Evolutionary conservation across 2,329 filamentous ascomycete species (phyloP).

Genomic region (Diplodia scrobiculata): DNA sequence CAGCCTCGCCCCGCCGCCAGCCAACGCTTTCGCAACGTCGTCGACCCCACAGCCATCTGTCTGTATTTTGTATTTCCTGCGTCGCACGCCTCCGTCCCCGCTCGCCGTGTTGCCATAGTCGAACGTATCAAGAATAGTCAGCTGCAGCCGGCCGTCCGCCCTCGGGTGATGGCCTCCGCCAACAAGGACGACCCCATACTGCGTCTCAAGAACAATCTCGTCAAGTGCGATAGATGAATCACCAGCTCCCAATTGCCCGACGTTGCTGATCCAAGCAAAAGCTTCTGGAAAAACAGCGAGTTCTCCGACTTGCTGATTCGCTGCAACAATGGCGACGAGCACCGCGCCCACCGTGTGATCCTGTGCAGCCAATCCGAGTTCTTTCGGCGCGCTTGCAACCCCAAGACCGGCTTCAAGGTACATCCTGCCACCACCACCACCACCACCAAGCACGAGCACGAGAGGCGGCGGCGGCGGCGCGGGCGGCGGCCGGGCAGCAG

Average conservation of each 20-base stretch:
- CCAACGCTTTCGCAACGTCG: neutral
- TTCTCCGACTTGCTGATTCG: conserved; percentile 24
- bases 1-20: conserved; percentile 21
- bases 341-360: conserved; percentile 23
- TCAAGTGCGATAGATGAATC: conserved; percentile 4
- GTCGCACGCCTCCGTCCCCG: neutral
- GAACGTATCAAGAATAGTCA: neutral
- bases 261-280: neutral
- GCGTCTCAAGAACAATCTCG: conserved; percentile 25
- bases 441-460: conserved; percentile 1
- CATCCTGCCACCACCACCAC: conserved; percentile 1
- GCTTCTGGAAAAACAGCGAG: conserved; percentile 23
- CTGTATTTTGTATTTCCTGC: neutral
- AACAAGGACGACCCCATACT: conserved; percentile 16
- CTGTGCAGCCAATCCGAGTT: conserved; percentile 22
- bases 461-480: neutral
- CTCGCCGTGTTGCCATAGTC: neutral
- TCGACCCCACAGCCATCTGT: neutral
- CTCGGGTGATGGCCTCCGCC: conserved; percentile 21
- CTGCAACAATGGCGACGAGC: conserved; percentile 25
- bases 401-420: conserved; percentile 26
- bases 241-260: neutral
- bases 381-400: conserved; percentile 21
- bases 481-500: neutral
- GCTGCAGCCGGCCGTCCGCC: conserved; percentile 7